These are phyloP conservation scores for Papiliotrema terrestris DNA, from an alignment of 1,284 basidiomycete genomes.

Conservation along the genomic window DNA sequence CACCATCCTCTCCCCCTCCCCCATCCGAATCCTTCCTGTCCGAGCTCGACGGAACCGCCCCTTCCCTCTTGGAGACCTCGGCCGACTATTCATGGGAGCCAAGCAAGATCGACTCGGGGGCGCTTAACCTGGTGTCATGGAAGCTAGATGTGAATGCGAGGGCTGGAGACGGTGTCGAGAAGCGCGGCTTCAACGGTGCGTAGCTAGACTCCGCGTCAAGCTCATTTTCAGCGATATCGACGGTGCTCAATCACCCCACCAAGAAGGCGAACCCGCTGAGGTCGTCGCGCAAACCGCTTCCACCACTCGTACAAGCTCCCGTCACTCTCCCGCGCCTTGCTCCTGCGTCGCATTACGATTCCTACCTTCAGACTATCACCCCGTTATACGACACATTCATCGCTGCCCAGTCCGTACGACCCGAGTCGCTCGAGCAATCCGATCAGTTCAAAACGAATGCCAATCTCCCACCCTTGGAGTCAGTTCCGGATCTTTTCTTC, in stretches of 20 bases:
- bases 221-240: slow-evolving; percentile 61
- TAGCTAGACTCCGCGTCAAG: neutral
- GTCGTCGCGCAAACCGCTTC: slow-evolving; percentile 68
- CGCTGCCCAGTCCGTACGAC: slow-evolving; percentile 21
- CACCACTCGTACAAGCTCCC: slow-evolving; percentile 61
- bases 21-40: slow-evolving; percentile 45
- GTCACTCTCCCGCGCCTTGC: slow-evolving; percentile 61
- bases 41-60: slow-evolving; percentile 44
- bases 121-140: slow-evolving; percentile 47
- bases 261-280: slow-evolving; percentile 79
- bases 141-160: slow-evolving; percentile 37
- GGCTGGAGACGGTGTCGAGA: slow-evolving; percentile 37
- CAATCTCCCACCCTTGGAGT: slow-evolving; percentile 65
- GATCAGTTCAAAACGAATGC: slow-evolving; percentile 7
- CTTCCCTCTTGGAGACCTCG: slow-evolving; percentile 36
- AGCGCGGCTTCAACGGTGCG: slow-evolving; percentile 45
- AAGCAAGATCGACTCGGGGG: slow-evolving; percentile 23
- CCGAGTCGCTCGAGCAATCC: slow-evolving; percentile 6
- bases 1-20: slow-evolving; percentile 35
- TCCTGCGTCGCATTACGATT: slow-evolving; percentile 63
- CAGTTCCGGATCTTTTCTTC: slow-evolving; percentile 80
- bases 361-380: slow-evolving; percentile 68
- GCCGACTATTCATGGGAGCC: slow-evolving; percentile 28
- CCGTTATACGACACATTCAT: slow-evolving; percentile 66
- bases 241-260: slow-evolving; percentile 78